Evolutionary conservation across 225 moss, liverwort and hornwort species (phyloP).

Genomic region (Takakia lepidozioides): DNA sequence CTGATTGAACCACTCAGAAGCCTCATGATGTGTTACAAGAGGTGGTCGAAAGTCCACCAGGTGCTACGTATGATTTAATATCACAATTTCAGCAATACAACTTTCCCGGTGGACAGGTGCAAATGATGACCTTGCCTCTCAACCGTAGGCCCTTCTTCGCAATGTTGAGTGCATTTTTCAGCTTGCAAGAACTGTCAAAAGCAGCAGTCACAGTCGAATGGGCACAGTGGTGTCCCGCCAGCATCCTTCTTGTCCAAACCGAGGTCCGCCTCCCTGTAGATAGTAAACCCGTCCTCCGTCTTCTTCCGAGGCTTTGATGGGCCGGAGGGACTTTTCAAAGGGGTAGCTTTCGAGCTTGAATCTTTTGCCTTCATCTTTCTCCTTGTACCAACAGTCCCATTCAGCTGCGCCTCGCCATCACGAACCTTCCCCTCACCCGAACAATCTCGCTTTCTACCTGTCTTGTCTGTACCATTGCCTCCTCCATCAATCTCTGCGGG

Average conservation of each 20-base stretch:
- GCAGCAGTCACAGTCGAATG: slow-evolving; percentile 89
- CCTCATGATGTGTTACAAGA: too few relatives aligned
- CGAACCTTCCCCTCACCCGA: slow-evolving; percentile 11
- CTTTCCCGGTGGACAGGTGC: too few relatives aligned
- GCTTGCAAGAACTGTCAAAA: slow-evolving; percentile 51
- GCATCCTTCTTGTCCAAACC: slow-evolving; percentile 71
- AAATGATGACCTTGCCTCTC: too few relatives aligned
- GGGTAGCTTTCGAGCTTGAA: slow-evolving; percentile 5
- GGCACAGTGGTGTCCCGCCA: slow-evolving; percentile 69
- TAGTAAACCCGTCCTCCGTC: slow-evolving; percentile 64
- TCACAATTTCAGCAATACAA: too few relatives aligned
- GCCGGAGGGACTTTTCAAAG: slow-evolving; percentile 3
- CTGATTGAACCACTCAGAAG: too few relatives aligned
- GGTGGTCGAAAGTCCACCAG: too few relatives aligned
- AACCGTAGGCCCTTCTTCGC: too few relatives aligned
- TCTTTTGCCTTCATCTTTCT: slow-evolving; percentile 38
- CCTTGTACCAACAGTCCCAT: slow-evolving; percentile 29
- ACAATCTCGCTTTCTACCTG: not conserved
- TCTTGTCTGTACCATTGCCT: not conserved
- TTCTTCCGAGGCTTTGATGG: slow-evolving; percentile 33
- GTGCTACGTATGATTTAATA: too few relatives aligned
- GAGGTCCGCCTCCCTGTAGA: slow-evolving; percentile 73
- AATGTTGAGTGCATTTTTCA: too few relatives aligned
- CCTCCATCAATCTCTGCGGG: slow-evolving; percentile 7
- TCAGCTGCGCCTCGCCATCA: slow-evolving; percentile 26